Evolutionary conservation across 2,329 filamentous ascomycete species (phyloP).

Genomic region (Lasiodiplodia theobromae): DNA sequence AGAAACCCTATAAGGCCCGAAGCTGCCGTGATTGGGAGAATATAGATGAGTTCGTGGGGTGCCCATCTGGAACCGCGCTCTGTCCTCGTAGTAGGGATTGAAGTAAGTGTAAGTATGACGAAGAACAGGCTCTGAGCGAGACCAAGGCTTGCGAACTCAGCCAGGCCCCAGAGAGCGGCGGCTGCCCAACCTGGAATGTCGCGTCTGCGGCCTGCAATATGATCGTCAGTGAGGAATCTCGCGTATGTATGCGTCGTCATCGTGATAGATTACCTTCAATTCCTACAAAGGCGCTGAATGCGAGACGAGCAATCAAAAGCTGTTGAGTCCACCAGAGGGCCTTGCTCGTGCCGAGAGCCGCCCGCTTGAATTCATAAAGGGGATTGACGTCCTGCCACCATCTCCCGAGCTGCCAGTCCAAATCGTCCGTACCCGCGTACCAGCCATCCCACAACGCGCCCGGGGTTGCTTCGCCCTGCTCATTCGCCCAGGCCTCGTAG

Average conservation of each 20-base stretch:
- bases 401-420: conserved; percentile 50
- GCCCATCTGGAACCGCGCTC: conserved; percentile 44
- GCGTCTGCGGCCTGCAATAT: conserved; percentile 56
- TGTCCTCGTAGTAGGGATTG: conserved; percentile 50
- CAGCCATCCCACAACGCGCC: conserved; percentile 49
- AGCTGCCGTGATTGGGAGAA: conserved; percentile 55
- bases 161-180: conserved; percentile 65
- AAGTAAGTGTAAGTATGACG: conserved; percentile 64
- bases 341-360: conserved; percentile 61
- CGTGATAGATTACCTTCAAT: conserved; percentile 56
- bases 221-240: conserved; percentile 27
- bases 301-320: conserved; percentile 61
- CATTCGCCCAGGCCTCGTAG: conserved; percentile 59
- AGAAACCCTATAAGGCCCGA: conserved; percentile 52
- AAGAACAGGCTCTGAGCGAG: conserved; percentile 71
- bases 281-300: conserved; percentile 65
- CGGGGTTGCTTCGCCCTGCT: conserved; percentile 50
- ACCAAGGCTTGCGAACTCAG: conserved; percentile 65
- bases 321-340: conserved; percentile 71
- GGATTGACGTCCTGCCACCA: conserved; percentile 64
- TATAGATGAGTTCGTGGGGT: conserved; percentile 42
- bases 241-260: neutral
- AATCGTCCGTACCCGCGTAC: conserved; percentile 46
- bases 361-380: conserved; percentile 61
- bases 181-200: conserved; percentile 58